A percentile compares a stretch with the other conserved stretches of the same genome.
Conservation (phyloP, 345 rosid genomes). For the Eucalyptus caleyi region DNA sequence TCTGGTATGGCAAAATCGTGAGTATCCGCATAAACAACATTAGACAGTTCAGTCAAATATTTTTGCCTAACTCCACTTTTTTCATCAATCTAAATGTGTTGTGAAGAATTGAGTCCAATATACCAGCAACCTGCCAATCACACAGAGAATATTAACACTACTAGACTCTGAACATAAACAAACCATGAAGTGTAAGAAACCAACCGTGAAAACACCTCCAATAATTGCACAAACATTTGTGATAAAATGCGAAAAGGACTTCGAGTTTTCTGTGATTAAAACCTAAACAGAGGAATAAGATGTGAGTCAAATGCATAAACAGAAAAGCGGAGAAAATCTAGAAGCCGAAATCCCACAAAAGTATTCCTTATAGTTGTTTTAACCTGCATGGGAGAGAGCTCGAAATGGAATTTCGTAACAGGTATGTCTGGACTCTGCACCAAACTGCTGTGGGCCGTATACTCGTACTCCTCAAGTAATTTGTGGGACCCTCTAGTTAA, state of each 20-base stretch:
- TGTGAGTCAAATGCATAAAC: neutral
- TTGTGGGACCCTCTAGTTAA: constrained; percentile 27
- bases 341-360: neutral
- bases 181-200: constrained; percentile 2
- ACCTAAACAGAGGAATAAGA: constrained; percentile 33
- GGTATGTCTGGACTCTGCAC: constrained; percentile 66
- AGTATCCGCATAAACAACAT: neutral
- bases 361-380: neutral
- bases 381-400: constrained; percentile 99
- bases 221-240: constrained; percentile 94
- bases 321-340: neutral
- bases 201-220: constrained; percentile 97
- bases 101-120: constrained; percentile 79
- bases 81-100: constrained; percentile 77
- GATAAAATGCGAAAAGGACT: constrained; percentile 88
- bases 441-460: constrained; percentile 94
- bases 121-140: constrained; percentile 79
- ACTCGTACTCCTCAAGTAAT: constrained; percentile 78
- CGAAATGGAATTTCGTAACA: constrained; percentile 80
- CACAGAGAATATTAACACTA: neutral
- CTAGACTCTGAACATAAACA: neutral
- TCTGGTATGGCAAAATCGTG: neutral
- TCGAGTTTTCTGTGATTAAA: constrained; percentile 62
- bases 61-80: constrained; percentile 88
- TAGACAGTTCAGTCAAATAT: constrained; percentile 32